phyloP scores from a whole-genome alignment of 2,329 filamentous ascomycete species.

The Verticillium tricorpus region DNA sequence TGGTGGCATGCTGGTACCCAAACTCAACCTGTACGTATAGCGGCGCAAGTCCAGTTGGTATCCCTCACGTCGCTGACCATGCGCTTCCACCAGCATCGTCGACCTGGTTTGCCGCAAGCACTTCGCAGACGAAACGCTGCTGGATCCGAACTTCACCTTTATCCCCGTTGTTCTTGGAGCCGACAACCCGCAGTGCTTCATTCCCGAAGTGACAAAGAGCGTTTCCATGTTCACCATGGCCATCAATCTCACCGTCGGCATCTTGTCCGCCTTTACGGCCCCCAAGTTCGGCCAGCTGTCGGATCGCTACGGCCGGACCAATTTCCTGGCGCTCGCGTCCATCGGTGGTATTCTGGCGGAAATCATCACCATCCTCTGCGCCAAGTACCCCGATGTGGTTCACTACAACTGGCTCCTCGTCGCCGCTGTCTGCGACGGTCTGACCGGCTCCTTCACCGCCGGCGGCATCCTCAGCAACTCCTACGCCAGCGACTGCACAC shows the following conservation, averaged over 20 bases:
- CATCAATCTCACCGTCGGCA: conserved; percentile 68
- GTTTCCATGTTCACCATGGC: conserved; percentile 77
- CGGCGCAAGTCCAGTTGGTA: not conserved
- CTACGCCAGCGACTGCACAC: conserved; percentile 85
- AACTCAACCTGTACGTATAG: conserved; percentile 66
- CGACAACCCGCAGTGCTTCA: conserved; percentile 75
- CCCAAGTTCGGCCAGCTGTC: conserved; percentile 82
- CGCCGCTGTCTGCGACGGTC: conserved; percentile 73
- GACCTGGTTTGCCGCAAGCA: conserved; percentile 80
- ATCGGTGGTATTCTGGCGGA: conserved; percentile 72
- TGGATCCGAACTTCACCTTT: conserved; percentile 56
- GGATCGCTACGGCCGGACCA: conserved; percentile 78
- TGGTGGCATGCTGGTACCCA: conserved; percentile 80
- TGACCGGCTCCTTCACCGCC: conserved; percentile 84
- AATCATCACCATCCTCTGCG: conserved; percentile 72
- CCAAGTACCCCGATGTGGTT: conserved; percentile 66
- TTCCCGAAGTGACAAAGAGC: conserved; percentile 70
- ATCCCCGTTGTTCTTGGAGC: conserved; percentile 61
- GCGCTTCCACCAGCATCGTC: conserved; percentile 51
- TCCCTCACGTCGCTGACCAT: not conserved
- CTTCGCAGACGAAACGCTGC: conserved; percentile 60
- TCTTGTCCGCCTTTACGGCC: conserved; percentile 73
- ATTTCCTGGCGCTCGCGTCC: conserved; percentile 68
- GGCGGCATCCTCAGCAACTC: conserved; percentile 73
- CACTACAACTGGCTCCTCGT: conserved; percentile 76